Evolutionary conservation across 2,329 filamentous ascomycete genomes (phyloP), one percentile per base, ranked within the genome.

Genomic region (Eutypella sp.): DNA sequence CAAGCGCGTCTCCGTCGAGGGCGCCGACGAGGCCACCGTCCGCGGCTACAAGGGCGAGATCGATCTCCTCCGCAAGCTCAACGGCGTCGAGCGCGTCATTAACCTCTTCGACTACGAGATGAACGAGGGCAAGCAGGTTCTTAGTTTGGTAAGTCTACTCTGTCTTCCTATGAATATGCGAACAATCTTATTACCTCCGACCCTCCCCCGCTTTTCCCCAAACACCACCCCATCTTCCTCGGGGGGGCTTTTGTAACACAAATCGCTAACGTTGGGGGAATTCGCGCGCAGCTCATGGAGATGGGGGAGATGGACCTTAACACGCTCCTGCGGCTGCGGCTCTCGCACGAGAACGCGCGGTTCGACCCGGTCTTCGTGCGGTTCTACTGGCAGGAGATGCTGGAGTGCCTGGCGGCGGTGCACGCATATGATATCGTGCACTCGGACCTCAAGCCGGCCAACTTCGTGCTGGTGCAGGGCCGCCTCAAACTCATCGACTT

Each of bases 341-440:
- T 88, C 58, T 88, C 84, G 58, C 79, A 75, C 0, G 85, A 90
- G 49, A 81, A 86, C 44, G 81, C 87, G 33, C 80, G 77, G 48
- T 85, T 99, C 49, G 93, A 99, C 62, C 78, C 89, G 2, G 87
- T 86, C 44, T 96, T 97, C 65, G 89, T 93, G 11, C 86, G 93
- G n/a, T 95, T 88, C 68, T 96, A 96, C 73, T 99, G 93, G 93
- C 93, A 95, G 66, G 93, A 99, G 69, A 99, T 99, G 93, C 83
- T 99, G 16, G 90, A 96, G 65, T 97, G 93, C 63, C 82, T 99
- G 5, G 81, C 88, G 55, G 82, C 92, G 1, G 90, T 99, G 1
- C 93, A 99, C 63, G 80, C 86, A 11, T 78, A 85, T 63, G 90
- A 96, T 61, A 91, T 99, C 52, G 93, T 99, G 3, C 93, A 99